Conservation (phyloP, 78 protist species). For the Dictyostelium capitatum region DNA sequence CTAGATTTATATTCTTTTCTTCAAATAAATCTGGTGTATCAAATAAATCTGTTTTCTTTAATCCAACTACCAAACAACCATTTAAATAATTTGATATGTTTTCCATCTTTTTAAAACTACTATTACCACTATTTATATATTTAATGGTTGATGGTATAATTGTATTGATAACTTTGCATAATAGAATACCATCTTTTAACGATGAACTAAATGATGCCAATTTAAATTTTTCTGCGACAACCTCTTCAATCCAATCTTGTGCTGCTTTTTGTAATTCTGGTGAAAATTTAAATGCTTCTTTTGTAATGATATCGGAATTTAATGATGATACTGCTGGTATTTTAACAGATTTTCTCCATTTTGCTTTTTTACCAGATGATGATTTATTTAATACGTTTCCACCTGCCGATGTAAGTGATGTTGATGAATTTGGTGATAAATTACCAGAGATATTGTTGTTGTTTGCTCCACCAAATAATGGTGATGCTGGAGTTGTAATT, state of each 20-base stretch:
- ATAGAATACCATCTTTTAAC: slow-evolving; percentile 75
- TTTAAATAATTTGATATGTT: slow-evolving; percentile 71
- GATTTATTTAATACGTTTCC: slow-evolving; percentile 11
- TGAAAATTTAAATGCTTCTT: slow-evolving; percentile 84
- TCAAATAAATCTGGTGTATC: slow-evolving; percentile 79
- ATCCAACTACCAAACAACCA: slow-evolving; percentile 59
- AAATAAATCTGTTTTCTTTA: slow-evolving; percentile 53
- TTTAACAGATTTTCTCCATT: slow-evolving; percentile 71
- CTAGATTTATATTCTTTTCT: slow-evolving; percentile 82
- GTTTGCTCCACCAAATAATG: slow-evolving; percentile 6
- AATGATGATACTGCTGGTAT: slow-evolving; percentile 65
- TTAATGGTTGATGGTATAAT: slow-evolving; percentile 46
- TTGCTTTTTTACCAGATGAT: slow-evolving; percentile 17
- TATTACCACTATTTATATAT: slow-evolving; percentile 56
- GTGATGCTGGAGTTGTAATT: slow-evolving; percentile 59
- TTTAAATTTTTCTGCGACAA: slow-evolving; percentile 31
- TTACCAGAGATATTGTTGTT: background rate
- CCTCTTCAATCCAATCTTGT: slow-evolving; percentile 63
- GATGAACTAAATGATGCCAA: slow-evolving; percentile 32
- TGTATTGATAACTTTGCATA: slow-evolving; percentile 44
- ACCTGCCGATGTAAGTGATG: background rate
- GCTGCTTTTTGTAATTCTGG: slow-evolving; percentile 82
- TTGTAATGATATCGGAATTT: slow-evolving; percentile 62
- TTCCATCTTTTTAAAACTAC: slow-evolving; percentile 81
- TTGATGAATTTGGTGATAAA: background rate